Evolutionary conservation across 148 eudicot genomes (phyloP).

Genomic region (Amaranthus hypochondriacus): DNA sequence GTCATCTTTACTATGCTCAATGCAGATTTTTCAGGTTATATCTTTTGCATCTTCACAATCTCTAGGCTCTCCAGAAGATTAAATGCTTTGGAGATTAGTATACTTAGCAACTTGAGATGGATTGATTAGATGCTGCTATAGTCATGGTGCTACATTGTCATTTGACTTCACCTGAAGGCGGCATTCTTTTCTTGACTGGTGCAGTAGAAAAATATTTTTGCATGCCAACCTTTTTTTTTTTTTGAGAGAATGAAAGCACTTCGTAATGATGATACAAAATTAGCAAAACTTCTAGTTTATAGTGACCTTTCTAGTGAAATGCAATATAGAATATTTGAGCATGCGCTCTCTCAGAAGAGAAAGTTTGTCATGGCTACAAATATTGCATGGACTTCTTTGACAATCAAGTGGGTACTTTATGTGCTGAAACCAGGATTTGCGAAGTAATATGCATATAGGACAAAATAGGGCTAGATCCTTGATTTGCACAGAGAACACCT

Average conservation of each 20-base stretch:
- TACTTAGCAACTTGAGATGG: slow-evolving; percentile 78
- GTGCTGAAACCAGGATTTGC: slow-evolving; percentile 90
- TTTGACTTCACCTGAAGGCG: slow-evolving; percentile 90
- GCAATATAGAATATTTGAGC: slow-evolving; percentile 92
- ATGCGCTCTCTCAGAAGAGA: slow-evolving; percentile 88
- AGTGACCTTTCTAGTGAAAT: slow-evolving; percentile 95
- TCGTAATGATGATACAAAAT: slow-evolving; percentile 74
- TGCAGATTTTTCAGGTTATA: slow-evolving; percentile 86
- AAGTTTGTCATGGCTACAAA: slow-evolving; percentile 95
- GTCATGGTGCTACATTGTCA: slow-evolving; percentile 87
- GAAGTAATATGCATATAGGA: slow-evolving; percentile 81
- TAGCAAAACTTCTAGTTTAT: slow-evolving; percentile 83
- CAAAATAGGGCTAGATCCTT: slow-evolving; percentile 73
- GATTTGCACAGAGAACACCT: no score
- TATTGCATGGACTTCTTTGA: slow-evolving; percentile 95
- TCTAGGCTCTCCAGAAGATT: slow-evolving; percentile 51
- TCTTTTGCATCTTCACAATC: slow-evolving; percentile 72
- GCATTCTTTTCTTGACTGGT: slow-evolving; percentile 82
- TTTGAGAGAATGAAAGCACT: slow-evolving; percentile 85
- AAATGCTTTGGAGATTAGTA: slow-evolving; percentile 73
- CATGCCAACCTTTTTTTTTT: slow-evolving; percentile 59
- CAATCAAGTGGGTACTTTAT: slow-evolving; percentile 84
- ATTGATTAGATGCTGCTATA: slow-evolving; percentile 74
- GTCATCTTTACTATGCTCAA: slow-evolving; percentile 92
- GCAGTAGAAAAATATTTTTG: slow-evolving; percentile 89